Conservation (phyloP, 2,329 filamentous ascomycete genomes). For the Sarocladiaceae sp. region DNA sequence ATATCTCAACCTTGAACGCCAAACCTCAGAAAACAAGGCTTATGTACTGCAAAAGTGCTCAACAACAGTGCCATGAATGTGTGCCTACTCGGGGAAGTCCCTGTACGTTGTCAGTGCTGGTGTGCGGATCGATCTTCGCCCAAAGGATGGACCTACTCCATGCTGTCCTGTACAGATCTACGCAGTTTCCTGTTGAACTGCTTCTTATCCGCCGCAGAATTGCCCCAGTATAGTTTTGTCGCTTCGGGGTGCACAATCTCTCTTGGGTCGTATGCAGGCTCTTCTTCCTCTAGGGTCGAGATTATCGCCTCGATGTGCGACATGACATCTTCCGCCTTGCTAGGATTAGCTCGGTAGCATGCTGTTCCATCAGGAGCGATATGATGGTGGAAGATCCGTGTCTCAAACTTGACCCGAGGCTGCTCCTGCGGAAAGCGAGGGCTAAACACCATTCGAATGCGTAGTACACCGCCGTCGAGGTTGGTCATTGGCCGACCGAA, state of each 20-base stretch:
- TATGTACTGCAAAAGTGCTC: background rate
- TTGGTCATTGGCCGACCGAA: conserved; percentile 92
- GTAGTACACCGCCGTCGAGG: conserved; percentile 86
- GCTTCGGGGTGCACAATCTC: conserved; percentile 85
- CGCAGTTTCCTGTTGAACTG: conserved; percentile 78
- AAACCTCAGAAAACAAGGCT: background rate
- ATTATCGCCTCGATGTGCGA: conserved; percentile 84
- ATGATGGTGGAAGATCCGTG: conserved; percentile 81
- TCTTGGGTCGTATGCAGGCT: conserved; percentile 83
- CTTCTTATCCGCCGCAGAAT: conserved; percentile 67
- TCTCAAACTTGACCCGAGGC: conserved; percentile 77
- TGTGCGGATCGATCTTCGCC: background rate
- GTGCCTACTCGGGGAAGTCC: conserved; percentile 26
- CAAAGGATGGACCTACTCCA: conserved; percentile 49
- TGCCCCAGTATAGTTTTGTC: conserved; percentile 82
- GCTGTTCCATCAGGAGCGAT: conserved; percentile 76
- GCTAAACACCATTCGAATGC: conserved; percentile 74
- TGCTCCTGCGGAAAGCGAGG: conserved; percentile 84
- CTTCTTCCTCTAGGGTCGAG: conserved; percentile 77
- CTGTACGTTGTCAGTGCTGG: conserved; percentile 16
- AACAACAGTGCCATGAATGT: background rate
- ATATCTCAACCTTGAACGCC: conserved; percentile 6
- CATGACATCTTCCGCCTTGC: conserved; percentile 68
- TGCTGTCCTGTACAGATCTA: conserved; percentile 67
- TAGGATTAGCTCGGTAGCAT: conserved; percentile 68